Conservation (phyloP, 176 grass and related monocot species). For the Aegilops speltoides region DNA sequence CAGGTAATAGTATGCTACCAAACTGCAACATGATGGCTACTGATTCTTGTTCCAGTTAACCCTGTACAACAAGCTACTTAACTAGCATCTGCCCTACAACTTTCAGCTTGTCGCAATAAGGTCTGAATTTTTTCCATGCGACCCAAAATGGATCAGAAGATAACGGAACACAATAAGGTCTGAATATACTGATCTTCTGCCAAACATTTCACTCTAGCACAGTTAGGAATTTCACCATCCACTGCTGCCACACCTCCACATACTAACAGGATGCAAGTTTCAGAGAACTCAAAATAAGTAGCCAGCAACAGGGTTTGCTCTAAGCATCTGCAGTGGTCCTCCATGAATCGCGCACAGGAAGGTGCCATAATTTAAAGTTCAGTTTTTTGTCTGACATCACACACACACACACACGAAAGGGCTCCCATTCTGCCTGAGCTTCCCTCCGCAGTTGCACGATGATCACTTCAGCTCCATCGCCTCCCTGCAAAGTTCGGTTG, state of each 20-base stretch:
- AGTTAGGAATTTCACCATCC: background rate
- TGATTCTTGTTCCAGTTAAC: no score
- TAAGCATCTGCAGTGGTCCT: background rate
- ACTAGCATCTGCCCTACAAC: no score
- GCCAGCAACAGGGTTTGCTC: background rate
- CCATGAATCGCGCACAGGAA: background rate
- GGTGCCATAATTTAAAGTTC: background rate
- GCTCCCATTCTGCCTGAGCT: no score
- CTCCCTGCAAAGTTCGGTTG: background rate
- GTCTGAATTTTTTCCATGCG: no score
- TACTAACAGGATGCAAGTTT: background rate
- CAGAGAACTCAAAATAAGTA: background rate
- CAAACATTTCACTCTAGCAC: no score
- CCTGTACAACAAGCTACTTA: no score
- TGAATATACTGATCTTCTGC: background rate
- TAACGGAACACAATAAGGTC: no score
- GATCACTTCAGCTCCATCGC: background rate
- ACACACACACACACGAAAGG: background rate
- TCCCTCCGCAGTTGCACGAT: background rate
- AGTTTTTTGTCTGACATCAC: background rate
- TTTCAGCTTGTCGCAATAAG: no score
- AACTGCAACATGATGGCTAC: no score
- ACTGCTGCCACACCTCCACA: background rate
- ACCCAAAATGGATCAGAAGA: no score
- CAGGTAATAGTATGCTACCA: no score